Percentiles rank a stretch among this genome's conserved stretches.
phyloP scores from a whole-genome alignment of 2,329 filamentous ascomycete genomes.

The Sporothrix brunneoviolacea region DNA sequence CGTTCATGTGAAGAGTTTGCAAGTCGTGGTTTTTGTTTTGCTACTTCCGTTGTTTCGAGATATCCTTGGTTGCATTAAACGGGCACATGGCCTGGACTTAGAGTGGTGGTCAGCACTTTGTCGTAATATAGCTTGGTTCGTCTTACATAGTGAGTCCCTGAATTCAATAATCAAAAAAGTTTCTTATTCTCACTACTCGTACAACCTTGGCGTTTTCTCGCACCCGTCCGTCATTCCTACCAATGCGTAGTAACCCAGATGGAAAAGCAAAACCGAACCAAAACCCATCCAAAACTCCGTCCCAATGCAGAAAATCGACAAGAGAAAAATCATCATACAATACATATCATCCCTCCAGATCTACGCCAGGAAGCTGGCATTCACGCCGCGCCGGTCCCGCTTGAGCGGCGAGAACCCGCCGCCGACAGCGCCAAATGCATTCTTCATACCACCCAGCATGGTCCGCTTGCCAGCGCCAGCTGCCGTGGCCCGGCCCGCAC shows the following conservation, averaged over 20 bases:
- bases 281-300: not conserved
- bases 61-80: too few species aligned
- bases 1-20: slow-evolving; percentile 15
- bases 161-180: slow-evolving; percentile 4
- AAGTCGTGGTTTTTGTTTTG: not conserved
- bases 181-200: not conserved
- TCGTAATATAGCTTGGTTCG: too few species aligned
- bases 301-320: not conserved
- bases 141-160: too few species aligned
- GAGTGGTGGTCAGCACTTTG: too few species aligned
- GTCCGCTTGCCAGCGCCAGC: slow-evolving; percentile 24
- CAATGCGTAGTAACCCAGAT: too few species aligned
- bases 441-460: slow-evolving; percentile 29
- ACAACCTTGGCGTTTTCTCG: not conserved
- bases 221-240: not conserved
- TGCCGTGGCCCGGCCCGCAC: slow-evolving; percentile 19
- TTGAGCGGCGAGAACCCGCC: slow-evolving; percentile 64
- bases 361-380: slow-evolving; percentile 51
- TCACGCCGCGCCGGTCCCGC: slow-evolving; percentile 56
- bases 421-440: slow-evolving; percentile 36
- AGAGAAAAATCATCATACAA: slow-evolving; percentile 1
- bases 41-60: not conserved
- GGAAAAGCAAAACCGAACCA: not conserved
- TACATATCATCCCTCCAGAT: not conserved
- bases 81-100: too few species aligned